These are phyloP conservation scores for Fusarium lateritium DNA, from an alignment of 2,329 filamentous ascomycete genomes.

Conservation along the genomic window DNA sequence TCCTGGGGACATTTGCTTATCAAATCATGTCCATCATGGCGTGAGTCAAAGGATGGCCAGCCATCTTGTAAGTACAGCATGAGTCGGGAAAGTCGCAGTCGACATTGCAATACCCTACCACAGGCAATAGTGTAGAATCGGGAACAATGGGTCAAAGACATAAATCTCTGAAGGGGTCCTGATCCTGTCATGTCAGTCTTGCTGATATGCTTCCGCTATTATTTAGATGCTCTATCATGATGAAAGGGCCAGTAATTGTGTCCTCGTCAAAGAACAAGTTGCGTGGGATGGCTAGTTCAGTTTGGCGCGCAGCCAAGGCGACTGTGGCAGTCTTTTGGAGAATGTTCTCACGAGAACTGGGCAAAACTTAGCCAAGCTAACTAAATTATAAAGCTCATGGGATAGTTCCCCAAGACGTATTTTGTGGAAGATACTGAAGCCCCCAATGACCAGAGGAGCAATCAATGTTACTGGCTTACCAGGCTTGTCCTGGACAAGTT, in stretches of 20 bases:
- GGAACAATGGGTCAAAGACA: constrained; percentile 43
- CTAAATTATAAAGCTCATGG: constrained; percentile 23
- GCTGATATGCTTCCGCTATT: constrained; percentile 45
- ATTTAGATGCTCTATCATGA: constrained; percentile 49
- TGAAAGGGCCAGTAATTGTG: constrained; percentile 46
- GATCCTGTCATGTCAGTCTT: neutral
- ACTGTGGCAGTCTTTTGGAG: constrained; percentile 34
- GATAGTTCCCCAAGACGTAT: constrained; percentile 15
- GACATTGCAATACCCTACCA: constrained; percentile 55
- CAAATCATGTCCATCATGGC: too few relatives aligned
- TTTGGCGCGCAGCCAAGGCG: constrained; percentile 12
- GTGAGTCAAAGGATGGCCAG: constrained; percentile 47
- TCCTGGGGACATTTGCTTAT: too few relatives aligned
- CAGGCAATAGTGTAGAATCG: constrained; percentile 44
- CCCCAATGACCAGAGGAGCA: constrained; percentile 20
- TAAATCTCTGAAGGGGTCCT: constrained; percentile 4
- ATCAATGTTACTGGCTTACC: constrained; percentile 4
- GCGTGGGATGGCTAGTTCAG: constrained; percentile 13
- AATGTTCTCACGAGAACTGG: constrained; percentile 26
- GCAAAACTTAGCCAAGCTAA: constrained; percentile 25
- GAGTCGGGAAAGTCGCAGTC: constrained; percentile 56
- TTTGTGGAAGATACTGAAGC: constrained; percentile 38
- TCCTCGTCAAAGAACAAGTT: constrained; percentile 36
- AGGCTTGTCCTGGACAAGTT: neutral
- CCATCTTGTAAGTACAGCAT: constrained; percentile 48